Base-by-base conservation (phyloP, 176 grass and related monocot species). In the Otatea glauca region DNA sequence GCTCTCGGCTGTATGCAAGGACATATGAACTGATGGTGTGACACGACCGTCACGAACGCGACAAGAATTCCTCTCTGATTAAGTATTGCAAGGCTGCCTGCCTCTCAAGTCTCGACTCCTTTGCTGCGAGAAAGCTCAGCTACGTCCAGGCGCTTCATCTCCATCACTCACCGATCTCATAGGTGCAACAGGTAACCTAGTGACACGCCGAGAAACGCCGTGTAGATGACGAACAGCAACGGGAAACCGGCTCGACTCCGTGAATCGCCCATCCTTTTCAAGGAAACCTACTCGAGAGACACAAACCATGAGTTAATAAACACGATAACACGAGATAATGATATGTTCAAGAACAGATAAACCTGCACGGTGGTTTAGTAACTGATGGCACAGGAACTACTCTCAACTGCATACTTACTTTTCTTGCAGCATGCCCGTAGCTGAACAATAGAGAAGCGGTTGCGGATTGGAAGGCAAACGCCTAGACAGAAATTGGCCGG, bases 151-250 rank as follows among this genome's bases (percentile, higher is more conserved):
- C 53, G n/a, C 55, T 71, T 76, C 35, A 11, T 82, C 20, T 77
- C 35, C 9, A 45, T 47, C 77, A 60, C 48, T n/a, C 48, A 76
- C 48, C 63, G 45, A 7, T 62, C 38, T 97, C 79, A 93, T 79
- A 79, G 32, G 71, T 80, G 92, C 79, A 98, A 9, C 53, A 95
- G 81, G 80, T 90, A 91, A 81, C 91, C 96, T 32, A 98, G 80
- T 47, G 64, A 77, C 83, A 90, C 75, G 34, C 84, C 74, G 15
- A 86, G 37, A 9, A 83, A 14, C 51, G 67, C 84, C 49, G 83
- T 79, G 66, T 83, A 86, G 48, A 77, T 21, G 16, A 90, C 74
- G 16, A 90, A 90, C 34, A 90, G 27, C 59, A 59, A 5, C 16
- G 73, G 88, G 7, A 86, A 86, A 21, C 88, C 88, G 5, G 21